These are phyloP conservation scores for Dacryopinax primogenitus DNA, from an alignment of 768 basidiomycete genomes.

Conservation along the genomic window DNA sequence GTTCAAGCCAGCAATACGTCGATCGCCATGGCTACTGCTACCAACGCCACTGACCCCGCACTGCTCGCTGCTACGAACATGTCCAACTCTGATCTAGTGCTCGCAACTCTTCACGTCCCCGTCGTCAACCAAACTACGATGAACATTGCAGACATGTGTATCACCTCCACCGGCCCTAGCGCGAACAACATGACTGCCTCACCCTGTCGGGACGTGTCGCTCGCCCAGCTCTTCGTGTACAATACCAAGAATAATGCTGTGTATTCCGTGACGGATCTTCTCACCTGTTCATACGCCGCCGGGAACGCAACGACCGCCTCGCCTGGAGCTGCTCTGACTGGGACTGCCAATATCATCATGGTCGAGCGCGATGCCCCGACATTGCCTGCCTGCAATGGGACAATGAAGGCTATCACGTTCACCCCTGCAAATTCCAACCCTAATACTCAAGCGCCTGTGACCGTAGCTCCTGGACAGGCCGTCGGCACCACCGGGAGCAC, in stretches of 20 bases:
- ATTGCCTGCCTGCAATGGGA: background rate
- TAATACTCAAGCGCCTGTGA: background rate
- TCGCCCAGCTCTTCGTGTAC: conserved; percentile 4
- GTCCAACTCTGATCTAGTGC: background rate
- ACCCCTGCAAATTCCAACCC: background rate
- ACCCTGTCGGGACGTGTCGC: background rate
- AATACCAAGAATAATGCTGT: background rate
- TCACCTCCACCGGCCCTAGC: background rate
- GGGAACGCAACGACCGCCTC: background rate
- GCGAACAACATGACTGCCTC: background rate
- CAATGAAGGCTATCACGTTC: background rate
- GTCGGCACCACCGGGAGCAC: background rate
- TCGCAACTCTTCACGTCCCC: background rate
- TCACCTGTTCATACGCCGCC: background rate
- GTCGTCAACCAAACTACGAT: conserved; percentile 6
- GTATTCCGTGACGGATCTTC: background rate
- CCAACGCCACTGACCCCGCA: background rate
- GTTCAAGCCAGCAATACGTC: background rate
- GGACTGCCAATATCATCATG: conserved; percentile 1
- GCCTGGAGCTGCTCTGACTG: background rate
- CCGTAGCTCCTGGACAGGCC: background rate
- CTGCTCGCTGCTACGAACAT: background rate
- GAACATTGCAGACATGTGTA: background rate
- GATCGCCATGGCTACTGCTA: background rate
- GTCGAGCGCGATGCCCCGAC: conserved; percentile 1